Percentiles rank a stretch among this genome's conserved stretches.
phyloP scores from a whole-genome alignment of 306 rosid genomes.

The Echinosophora koreensis region DNA sequence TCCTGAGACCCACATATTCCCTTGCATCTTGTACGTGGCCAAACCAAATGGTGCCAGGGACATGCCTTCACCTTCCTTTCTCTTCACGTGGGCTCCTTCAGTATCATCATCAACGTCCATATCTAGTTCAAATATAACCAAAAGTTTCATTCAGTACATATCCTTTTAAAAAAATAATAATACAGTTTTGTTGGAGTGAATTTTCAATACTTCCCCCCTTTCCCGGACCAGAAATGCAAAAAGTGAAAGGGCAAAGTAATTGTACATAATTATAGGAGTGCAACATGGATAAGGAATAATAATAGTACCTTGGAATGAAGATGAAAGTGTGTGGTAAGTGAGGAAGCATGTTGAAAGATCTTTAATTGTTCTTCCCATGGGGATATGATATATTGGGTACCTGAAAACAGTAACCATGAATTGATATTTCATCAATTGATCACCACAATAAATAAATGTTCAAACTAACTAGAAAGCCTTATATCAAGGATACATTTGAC shows the following conservation, averaged over 20 bases:
- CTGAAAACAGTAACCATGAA: slow-evolving; percentile 55
- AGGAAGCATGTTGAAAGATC: slow-evolving; percentile 94
- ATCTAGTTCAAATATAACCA: slow-evolving; percentile 49
- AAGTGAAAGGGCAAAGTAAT: neutral
- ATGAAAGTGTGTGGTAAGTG: slow-evolving; percentile 94
- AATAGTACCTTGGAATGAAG: slow-evolving; percentile 86
- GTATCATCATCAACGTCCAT: slow-evolving; percentile 70
- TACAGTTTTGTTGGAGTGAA: neutral
- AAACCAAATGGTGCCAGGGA: slow-evolving; percentile 81
- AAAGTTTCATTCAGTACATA: slow-evolving; percentile 10
- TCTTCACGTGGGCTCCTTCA: slow-evolving; percentile 57
- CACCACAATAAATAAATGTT: slow-evolving; percentile 4
- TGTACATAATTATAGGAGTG: slow-evolving; percentile 14
- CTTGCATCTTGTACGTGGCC: slow-evolving; percentile 96
- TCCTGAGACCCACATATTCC: slow-evolving; percentile 80
- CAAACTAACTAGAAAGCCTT: neutral
- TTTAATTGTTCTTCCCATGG: slow-evolving; percentile 94
- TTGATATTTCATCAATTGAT: slow-evolving; percentile 25
- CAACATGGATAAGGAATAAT: neutral
- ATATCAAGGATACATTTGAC: neutral
- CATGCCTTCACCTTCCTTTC: slow-evolving; percentile 72
- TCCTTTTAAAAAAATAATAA: neutral
- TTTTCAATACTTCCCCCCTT: neutral
- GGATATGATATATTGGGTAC: slow-evolving; percentile 99
- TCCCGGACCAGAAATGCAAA: neutral